Conservation (phyloP, 2,329 filamentous ascomycete species). For the Calonectria pseudoreteaudii region DNA sequence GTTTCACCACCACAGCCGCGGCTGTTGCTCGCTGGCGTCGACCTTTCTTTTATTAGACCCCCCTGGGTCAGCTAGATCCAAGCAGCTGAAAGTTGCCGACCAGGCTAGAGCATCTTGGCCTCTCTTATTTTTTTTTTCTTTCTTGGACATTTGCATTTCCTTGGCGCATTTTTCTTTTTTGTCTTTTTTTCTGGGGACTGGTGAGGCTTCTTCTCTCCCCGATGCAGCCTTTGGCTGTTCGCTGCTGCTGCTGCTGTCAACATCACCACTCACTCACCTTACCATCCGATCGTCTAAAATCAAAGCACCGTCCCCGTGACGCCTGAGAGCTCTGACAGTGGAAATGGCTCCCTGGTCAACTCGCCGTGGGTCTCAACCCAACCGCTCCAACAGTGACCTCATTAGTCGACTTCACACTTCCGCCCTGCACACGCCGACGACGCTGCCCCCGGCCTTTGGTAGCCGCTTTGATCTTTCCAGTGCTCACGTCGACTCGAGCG, state of each 20-base stretch:
- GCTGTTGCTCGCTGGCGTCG: conserved; percentile 11
- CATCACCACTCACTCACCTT: conserved; percentile 11
- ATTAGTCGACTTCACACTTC: conserved; percentile 52
- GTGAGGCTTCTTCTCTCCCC: neutral
- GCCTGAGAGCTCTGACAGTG: conserved; percentile 20
- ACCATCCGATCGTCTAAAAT: conserved; percentile 15
- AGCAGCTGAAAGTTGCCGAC: conserved; percentile 1
- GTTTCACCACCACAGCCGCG: conserved; percentile 24
- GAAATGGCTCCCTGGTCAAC: conserved; percentile 49
- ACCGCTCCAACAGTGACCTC: conserved; percentile 45
- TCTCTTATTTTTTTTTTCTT: neutral
- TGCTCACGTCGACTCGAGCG: conserved; percentile 54
- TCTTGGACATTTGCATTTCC: neutral
- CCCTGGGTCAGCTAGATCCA: conserved; percentile 12
- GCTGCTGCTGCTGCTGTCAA: conserved; percentile 16
- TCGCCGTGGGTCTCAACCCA: conserved; percentile 46
- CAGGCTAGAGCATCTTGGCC: neutral
- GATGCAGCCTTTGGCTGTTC: conserved; percentile 14
- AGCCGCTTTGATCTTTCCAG: conserved; percentile 44
- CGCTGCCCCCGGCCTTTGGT: conserved; percentile 35
- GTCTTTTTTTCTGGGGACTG: neutral
- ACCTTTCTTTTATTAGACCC: conserved; percentile 15
- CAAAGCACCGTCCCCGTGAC: conserved; percentile 29
- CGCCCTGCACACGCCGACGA: conserved; percentile 48
- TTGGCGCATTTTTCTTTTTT: neutral